Conservation (phyloP, 1,139 yeast species). For the Pichia inconspicua region DNA sequence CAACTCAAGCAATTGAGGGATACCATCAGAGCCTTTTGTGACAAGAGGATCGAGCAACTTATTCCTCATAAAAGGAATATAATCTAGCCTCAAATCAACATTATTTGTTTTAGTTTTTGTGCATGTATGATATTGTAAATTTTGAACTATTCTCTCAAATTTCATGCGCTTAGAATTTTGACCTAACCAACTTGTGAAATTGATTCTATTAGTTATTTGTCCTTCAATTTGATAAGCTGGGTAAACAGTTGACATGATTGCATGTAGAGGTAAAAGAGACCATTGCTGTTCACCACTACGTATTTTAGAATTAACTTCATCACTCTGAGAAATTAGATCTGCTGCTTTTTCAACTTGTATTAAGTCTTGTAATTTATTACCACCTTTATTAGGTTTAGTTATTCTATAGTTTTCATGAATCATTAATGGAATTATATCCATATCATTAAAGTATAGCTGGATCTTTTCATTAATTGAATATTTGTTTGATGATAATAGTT, state of each 20-base stretch:
- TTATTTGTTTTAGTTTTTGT: conserved; percentile 72
- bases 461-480: conserved; percentile 71
- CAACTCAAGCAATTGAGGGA: conserved; percentile 52
- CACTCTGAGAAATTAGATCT: conserved; percentile 67
- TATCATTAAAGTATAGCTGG: conserved; percentile 87
- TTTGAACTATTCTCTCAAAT: conserved; percentile 72
- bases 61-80: conserved; percentile 57
- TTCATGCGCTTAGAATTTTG: conserved; percentile 82
- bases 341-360: conserved; percentile 71
- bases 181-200: conserved; percentile 85
- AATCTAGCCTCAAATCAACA: conserved; percentile 67
- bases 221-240: conserved; percentile 81
- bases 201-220: conserved; percentile 55
- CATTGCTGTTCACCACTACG: conserved; percentile 93
- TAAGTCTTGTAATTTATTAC: conserved; percentile 41
- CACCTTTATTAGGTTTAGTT: conserved; percentile 44
- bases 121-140: conserved; percentile 80
- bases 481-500: conserved; percentile 54
- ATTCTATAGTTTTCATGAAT: conserved; percentile 84
- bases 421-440: conserved; percentile 92
- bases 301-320: conserved; percentile 69
- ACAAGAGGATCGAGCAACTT: conserved; percentile 52
- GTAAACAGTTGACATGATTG: conserved; percentile 73
- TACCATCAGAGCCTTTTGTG: conserved; percentile 49
- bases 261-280: conserved; percentile 92